Evolutionary conservation across 148 eudicot species (phyloP).

Genomic region (Fallopia convolvulus): DNA sequence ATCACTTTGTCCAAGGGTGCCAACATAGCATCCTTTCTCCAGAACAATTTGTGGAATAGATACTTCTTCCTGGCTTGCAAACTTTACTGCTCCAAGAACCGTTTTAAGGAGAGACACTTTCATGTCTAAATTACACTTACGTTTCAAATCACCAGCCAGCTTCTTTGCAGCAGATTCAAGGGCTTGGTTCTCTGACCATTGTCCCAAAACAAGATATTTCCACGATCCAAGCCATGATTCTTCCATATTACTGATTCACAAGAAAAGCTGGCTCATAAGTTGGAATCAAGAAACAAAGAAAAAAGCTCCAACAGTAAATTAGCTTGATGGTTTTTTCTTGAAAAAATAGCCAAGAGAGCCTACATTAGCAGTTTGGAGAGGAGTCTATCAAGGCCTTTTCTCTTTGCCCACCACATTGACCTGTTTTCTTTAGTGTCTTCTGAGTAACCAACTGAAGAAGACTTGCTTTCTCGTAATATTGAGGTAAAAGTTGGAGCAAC

Average conservation of each 20-base stretch:
- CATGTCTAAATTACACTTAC: slow-evolving; percentile 26
- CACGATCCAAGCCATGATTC: slow-evolving; percentile 77
- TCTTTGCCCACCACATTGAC: slow-evolving; percentile 65
- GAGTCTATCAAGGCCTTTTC: slow-evolving; percentile 56
- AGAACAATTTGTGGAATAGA: slow-evolving; percentile 36
- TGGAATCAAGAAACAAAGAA: background rate
- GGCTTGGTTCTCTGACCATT: slow-evolving; percentile 38
- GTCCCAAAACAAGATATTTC: slow-evolving; percentile 70
- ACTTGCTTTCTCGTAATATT: slow-evolving; percentile 53
- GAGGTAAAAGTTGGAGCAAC: slow-evolving; percentile 61
- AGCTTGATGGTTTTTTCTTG: background rate
- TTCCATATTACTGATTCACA: slow-evolving; percentile 55
- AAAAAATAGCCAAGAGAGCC: slow-evolving; percentile 12
- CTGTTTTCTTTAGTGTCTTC: slow-evolving; percentile 54
- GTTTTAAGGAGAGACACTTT: slow-evolving; percentile 38
- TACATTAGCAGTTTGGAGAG: slow-evolving; percentile 63
- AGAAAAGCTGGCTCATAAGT: background rate
- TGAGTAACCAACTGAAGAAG: slow-evolving; percentile 40
- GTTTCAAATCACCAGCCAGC: slow-evolving; percentile 32
- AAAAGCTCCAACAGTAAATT: background rate
- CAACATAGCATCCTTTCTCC: slow-evolving; percentile 60
- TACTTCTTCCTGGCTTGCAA: slow-evolving; percentile 27
- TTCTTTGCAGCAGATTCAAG: slow-evolving; percentile 33
- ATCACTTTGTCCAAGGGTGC: slow-evolving; percentile 19
- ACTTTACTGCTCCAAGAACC: slow-evolving; percentile 39